A percentile compares a stretch with the other conserved stretches of the same genome.
Evolutionary conservation across 2,329 filamentous ascomycete genomes (phyloP).

Genomic region (Mariannaea sp.): DNA sequence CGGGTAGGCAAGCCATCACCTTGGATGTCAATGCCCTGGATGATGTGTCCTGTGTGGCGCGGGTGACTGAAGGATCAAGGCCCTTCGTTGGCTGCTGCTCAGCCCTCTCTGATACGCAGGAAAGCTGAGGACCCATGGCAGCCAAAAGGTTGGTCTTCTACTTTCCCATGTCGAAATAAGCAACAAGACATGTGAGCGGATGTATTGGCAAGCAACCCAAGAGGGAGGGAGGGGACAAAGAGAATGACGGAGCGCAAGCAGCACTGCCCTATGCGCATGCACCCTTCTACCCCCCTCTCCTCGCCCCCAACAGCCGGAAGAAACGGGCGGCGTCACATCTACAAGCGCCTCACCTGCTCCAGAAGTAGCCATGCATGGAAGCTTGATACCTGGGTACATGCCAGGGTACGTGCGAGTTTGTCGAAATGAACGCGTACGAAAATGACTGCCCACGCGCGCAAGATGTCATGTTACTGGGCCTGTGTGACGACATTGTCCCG

Average conservation of each 20-base stretch:
- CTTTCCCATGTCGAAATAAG: background rate
- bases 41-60: conserved; percentile 20
- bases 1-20: too few relatives aligned
- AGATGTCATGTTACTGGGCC: conserved; percentile 20
- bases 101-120: conserved; percentile 5
- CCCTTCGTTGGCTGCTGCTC: conserved; percentile 1
- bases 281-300: background rate
- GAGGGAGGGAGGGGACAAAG: background rate
- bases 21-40: too few relatives aligned
- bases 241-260: background rate
- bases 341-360: too few relatives aligned
- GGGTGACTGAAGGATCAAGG: conserved; percentile 3
- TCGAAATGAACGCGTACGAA: too few relatives aligned
- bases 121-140: too few relatives aligned
- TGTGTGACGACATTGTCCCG: conserved; percentile 23
- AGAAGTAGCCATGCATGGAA: too few relatives aligned
- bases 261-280: background rate
- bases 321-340: background rate
- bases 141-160: too few relatives aligned
- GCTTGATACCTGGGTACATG: too few relatives aligned
- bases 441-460: too few relatives aligned
- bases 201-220: background rate
- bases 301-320: background rate
- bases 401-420: too few relatives aligned
- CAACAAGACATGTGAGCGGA: background rate